phyloP scores from a whole-genome alignment of 2,329 filamentous ascomycete genomes.

The Penicillium sumatraense region DNA sequence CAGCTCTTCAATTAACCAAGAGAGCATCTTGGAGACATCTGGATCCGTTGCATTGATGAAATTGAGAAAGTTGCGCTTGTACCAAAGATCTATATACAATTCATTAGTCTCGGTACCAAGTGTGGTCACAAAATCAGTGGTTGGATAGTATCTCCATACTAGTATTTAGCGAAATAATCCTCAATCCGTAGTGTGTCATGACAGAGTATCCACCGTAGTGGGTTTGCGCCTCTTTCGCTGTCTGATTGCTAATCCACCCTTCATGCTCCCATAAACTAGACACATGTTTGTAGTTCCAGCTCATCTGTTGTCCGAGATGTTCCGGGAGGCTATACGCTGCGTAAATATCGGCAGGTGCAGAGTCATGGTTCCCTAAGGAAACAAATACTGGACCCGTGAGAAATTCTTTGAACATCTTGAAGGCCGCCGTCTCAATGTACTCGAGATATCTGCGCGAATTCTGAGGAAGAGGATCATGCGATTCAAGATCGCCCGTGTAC shows the following conservation, averaged over 20 bases:
- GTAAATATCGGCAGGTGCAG: conserved; percentile 58
- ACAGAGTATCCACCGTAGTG: conserved; percentile 63
- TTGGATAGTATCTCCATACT: conserved; percentile 51
- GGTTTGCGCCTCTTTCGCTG: conserved; percentile 52
- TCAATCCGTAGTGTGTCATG: conserved; percentile 57
- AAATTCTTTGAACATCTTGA: conserved; percentile 60
- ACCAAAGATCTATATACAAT: conserved; percentile 29
- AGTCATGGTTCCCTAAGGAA: conserved; percentile 63
- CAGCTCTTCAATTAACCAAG: conserved; percentile 57
- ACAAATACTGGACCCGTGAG: conserved; percentile 61
- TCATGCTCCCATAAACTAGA: conserved; percentile 61
- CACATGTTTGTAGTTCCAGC: conserved; percentile 63
- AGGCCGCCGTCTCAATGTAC: conserved; percentile 59
- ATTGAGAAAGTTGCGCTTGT: conserved; percentile 51
- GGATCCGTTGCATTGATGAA: conserved; percentile 58
- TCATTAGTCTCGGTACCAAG: conserved; percentile 17
- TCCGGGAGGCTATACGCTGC: conserved; percentile 59
- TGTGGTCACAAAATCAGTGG: conserved; percentile 11
- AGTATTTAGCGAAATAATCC: conserved; percentile 59
- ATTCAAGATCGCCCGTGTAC: conserved; percentile 62
- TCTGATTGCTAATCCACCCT: conserved; percentile 56
- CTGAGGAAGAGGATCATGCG: conserved; percentile 59
- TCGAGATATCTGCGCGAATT: conserved; percentile 58
- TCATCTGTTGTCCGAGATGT: conserved; percentile 58
- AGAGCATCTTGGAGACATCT: conserved; percentile 54